Evolutionary conservation across 306 rosid genomes (phyloP).

Genomic region (Carpinus fangiana): DNA sequence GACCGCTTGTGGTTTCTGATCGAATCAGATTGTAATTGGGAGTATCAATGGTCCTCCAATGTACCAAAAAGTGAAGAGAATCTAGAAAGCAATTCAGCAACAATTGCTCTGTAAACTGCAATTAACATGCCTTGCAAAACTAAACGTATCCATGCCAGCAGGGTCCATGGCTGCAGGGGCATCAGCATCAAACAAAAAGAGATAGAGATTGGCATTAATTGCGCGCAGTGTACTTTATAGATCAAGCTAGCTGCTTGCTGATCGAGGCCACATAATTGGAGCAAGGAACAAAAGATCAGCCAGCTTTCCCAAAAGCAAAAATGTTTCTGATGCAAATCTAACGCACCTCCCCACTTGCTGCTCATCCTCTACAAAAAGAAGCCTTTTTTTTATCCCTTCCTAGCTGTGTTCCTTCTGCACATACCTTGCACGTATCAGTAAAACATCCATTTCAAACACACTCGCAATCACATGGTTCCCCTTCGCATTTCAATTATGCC

Average conservation of each 20-base stretch:
- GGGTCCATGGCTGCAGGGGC: too few relatives aligned
- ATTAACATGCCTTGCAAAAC: not conserved
- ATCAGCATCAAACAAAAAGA: slow-evolving; percentile 19
- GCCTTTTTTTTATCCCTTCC: not conserved
- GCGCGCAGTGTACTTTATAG: not conserved
- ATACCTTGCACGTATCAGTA: slow-evolving; percentile 33
- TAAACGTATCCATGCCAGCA: not conserved
- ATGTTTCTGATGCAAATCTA: not conserved
- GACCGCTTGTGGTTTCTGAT: too few relatives aligned
- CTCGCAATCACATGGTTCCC: slow-evolving; percentile 41
- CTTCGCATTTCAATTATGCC: not conserved
- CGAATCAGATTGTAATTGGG: too few relatives aligned
- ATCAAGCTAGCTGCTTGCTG: too few relatives aligned
- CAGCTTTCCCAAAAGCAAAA: not conserved
- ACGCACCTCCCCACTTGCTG: slow-evolving; percentile 32
- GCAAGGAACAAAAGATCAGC: slow-evolving; percentile 3
- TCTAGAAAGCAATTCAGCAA: not conserved
- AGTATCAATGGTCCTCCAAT: too few relatives aligned
- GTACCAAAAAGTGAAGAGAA: not conserved
- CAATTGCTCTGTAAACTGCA: not conserved
- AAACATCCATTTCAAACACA: slow-evolving; percentile 28
- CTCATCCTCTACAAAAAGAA: slow-evolving; percentile 9
- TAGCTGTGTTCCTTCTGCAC: not conserved
- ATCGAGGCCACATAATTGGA: slow-evolving; percentile 20
- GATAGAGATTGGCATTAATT: not conserved